Base-by-base conservation (phyloP, 176 grass and related monocot genomes). In the Avena eriantha region DNA sequence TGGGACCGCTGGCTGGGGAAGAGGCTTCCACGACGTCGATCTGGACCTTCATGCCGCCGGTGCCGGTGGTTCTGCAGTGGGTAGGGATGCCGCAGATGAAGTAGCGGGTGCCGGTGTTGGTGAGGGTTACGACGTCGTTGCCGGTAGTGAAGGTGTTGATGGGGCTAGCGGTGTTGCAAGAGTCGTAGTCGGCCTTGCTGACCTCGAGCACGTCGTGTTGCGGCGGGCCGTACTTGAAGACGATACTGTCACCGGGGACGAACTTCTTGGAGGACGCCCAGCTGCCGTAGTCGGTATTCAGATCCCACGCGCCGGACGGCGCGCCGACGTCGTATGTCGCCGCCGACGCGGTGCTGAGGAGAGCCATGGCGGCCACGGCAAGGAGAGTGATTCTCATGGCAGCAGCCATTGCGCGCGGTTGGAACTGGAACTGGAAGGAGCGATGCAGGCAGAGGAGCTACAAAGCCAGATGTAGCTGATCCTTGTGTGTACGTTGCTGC, bases 251-350 rank as follows among this genome's bases (percentile, higher is more conserved):
- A 5, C 89, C 87, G 0, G 82, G 10, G 79, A 84, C 58, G 84
- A 96, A 96, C 39, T 33, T 66, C 79, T 89, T 89, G 45, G 22
- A 36, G 68, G 88, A 16, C 6, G 45, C 91, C 94, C 94, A 96
- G 14, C 18, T 45, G 50, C 2, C 0, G 65, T 85, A 96, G 84
- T 96, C 55, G 73, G 68, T 91, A 1, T 0, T 0, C 1, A 91
- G 81, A 73, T 77, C 61, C 94, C 94, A 96, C 0, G 48, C 6
- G 3, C 91, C 94, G 58, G 1, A 3, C 6, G 80, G 89, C 34
- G 46, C 80, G 47, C 84, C 89, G 14, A 90, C 89, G 73, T 10
- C 70, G 87, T 96, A 93, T 69, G 76, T 83, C 48, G 54, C 57
- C 5, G 82, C 89, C 13, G 88, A 79, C 19, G 84, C 91, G n/a